Evolutionary conservation across 352 stramenopile species (phyloP), one percentile per base, ranked within the genome.

Genomic region (Globisporangium polare): DNA sequence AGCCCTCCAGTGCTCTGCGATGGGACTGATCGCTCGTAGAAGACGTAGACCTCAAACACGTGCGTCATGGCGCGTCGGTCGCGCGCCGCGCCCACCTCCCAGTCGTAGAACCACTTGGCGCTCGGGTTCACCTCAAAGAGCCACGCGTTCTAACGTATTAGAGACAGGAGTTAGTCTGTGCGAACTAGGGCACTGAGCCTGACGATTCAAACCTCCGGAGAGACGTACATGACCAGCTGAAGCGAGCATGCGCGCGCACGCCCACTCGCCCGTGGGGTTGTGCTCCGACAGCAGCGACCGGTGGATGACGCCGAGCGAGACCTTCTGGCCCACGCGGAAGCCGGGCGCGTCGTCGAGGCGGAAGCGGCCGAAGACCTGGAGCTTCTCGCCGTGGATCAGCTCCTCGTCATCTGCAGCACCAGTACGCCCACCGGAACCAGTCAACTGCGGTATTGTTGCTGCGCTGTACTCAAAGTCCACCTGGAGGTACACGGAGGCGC

Each of bases 11-110:
- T 33, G 29, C 29, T 33, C 6, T 33, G 29, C 6, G 24, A 12
- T 53, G 24, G 10, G 7, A 20, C 20, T 8, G 39, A 0, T 0
- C 15, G 33, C 29, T 39, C 35, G 24, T 59, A 49, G 22, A 59
- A n/a, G 10, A 59, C 33, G 41, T 49, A 59, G n/a, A 46, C 53
- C 12, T 59, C 53, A 50, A 59, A 59, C 17, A 59, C 41, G 18
- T 59, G 53, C 35, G 29, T 24, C 53, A 49, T 59, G 13, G 41
- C 37, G n/a, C 53, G 33, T 22, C 53, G 53, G 17, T 59, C 53
- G 20, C 53, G 53, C 20, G 53, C 41, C 18, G 53, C 53, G 10
- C 53, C 53, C 3, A 59, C 53, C 27, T 59, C 53, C 53, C 53
- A 59, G 35, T 46, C n/a, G 37, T 59, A 59, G 13, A 46, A 59